These are phyloP conservation scores for Tylopilus felleus DNA, from an alignment of 768 basidiomycete genomes.

Conservation along the genomic window DNA sequence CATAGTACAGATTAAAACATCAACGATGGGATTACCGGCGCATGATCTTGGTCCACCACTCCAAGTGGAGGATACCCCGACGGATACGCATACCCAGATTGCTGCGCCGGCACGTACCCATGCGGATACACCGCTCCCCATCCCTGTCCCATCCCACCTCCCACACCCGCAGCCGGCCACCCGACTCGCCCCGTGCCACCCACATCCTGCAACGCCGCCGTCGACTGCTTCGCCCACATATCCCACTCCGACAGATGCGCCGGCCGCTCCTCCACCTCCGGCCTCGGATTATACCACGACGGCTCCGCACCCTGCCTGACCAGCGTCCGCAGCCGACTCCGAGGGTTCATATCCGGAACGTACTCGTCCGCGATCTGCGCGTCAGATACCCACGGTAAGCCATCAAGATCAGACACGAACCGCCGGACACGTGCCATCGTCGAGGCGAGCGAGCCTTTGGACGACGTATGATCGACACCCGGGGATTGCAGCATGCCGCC, in stretches of 20 bases:
- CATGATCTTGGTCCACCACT: not conserved
- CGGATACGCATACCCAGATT: constrained; percentile 18
- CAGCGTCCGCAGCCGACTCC: constrained; percentile 14
- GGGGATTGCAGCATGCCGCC: not conserved
- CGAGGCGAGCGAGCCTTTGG: constrained; percentile 12
- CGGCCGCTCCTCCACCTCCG: constrained; percentile 3
- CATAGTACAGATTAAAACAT: not conserved
- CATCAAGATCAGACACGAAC: constrained; percentile 35
- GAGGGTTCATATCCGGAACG: constrained; percentile 33
- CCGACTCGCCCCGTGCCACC: not conserved
- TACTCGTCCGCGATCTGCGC: constrained; percentile 44
- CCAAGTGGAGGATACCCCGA: constrained; percentile 15
- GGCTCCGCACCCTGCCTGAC: constrained; percentile 19
- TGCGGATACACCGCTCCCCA: constrained; percentile 17
- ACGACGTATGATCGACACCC: not conserved
- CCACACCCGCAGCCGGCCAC: not conserved
- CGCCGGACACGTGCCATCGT: constrained; percentile 36
- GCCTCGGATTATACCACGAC: constrained; percentile 28
- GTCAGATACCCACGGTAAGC: constrained; percentile 43
- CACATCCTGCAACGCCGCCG: constrained; percentile 10
- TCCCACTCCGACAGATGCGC: constrained; percentile 23
- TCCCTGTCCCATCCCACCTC: not conserved
- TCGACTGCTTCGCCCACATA: constrained; percentile 23
- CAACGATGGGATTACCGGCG: not conserved
- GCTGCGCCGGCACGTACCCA: constrained; percentile 18